Conservation (phyloP, 1,139 yeast genomes). For the Blastobotrys persicus region DNA sequence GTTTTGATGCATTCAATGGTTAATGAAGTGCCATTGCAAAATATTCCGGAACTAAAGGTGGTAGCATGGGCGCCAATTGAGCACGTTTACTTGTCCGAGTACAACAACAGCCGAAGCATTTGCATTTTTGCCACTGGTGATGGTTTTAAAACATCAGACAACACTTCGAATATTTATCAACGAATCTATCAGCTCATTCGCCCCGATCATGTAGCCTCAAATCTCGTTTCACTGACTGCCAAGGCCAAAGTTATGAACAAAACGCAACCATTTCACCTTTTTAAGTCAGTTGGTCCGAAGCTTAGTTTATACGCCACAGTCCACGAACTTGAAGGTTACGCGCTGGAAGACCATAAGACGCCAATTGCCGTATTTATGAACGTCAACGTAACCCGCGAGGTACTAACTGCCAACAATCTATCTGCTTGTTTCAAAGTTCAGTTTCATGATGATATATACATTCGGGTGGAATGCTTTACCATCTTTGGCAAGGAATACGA, state of each 20-base stretch:
- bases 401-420: constrained; percentile 42
- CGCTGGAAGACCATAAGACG: constrained; percentile 49
- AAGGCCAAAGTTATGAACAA: constrained; percentile 80
- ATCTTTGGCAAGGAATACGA: constrained; percentile 30
- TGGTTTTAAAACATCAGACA: constrained; percentile 9
- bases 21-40: constrained; percentile 76
- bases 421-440: constrained; percentile 49
- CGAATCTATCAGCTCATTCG: constrained; percentile 37
- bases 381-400: constrained; percentile 38
- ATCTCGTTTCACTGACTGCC: constrained; percentile 62
- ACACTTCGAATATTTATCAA: constrained; percentile 19
- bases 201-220: constrained; percentile 39
- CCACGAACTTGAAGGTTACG: constrained; percentile 63
- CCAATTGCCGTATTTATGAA: constrained; percentile 68
- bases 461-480: constrained; percentile 29
- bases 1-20: constrained; percentile 84
- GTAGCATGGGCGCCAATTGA: constrained; percentile 66
- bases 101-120: constrained; percentile 22
- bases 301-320: constrained; percentile 70
- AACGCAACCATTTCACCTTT: constrained; percentile 81
- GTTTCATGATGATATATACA: constrained; percentile 32
- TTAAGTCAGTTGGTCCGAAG: constrained; percentile 47
- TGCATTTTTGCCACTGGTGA: constrained; percentile 16
- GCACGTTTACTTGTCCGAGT: constrained; percentile 40
- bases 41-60: constrained; percentile 68